Conservation (phyloP, 805 yeast species). For the Starmerella etchellsii region DNA sequence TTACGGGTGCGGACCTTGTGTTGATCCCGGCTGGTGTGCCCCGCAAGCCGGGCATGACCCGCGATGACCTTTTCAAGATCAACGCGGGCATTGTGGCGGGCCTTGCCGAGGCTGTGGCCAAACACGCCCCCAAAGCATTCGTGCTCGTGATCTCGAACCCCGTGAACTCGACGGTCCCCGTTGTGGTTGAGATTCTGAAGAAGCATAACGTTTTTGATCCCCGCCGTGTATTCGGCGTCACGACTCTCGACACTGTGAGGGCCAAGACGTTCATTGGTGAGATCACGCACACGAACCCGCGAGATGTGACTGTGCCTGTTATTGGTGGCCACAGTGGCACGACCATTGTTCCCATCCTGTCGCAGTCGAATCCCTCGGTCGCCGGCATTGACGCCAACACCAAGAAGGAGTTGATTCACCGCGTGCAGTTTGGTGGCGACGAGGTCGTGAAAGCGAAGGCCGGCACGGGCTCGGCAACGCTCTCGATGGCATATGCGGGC, state of each 20-base stretch:
- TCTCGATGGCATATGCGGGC: conserved; percentile 93
- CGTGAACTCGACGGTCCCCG: conserved; percentile 85
- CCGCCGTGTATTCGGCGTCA: conserved; percentile 68
- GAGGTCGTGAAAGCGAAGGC: conserved; percentile 92
- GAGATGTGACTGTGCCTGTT: conserved; percentile 50
- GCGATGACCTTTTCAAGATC: conserved; percentile 76
- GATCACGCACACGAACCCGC: conserved; percentile 35
- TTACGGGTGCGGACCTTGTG: conserved; percentile 70
- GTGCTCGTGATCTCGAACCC: conserved; percentile 83
- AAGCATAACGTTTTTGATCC: conserved; percentile 58
- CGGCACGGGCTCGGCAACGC: conserved; percentile 89
- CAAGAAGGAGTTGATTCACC: conserved; percentile 52
- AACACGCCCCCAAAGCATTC: conserved; percentile 57
- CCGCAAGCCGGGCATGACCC: conserved; percentile 89
- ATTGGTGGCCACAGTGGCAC: conserved; percentile 94
- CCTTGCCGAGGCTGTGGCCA: conserved; percentile 64
- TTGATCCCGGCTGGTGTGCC: conserved; percentile 89
- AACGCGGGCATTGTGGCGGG: conserved; percentile 69
- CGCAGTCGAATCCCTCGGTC: conserved; percentile 30
- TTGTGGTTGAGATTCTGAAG: conserved; percentile 68
- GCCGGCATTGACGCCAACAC: conserved; percentile 29
- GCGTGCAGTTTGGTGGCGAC: conserved; percentile 95
- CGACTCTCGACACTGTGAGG: conserved; percentile 76
- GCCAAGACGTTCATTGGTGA: conserved; percentile 70
- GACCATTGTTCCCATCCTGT: conserved; percentile 78